Evolutionary conservation across 164 flowering plant genomes (phyloP).

Genomic region (Chimonanthus salicifolius): DNA sequence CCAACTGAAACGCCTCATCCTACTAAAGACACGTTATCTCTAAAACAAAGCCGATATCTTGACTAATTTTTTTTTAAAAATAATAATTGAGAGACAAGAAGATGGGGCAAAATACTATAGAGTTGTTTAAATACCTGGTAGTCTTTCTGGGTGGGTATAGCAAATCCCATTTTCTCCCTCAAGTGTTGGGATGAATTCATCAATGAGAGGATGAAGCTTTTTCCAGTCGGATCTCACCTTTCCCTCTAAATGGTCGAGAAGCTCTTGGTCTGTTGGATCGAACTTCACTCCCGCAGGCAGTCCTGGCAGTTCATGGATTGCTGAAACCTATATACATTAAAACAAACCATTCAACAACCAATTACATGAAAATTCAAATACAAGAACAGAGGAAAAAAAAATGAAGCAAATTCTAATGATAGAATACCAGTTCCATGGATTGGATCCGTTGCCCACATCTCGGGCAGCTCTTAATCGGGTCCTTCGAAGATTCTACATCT

Average conservation of each 20-base stretch:
- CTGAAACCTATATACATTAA: slow-evolving; percentile 18
- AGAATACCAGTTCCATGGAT: too few relatives aligned
- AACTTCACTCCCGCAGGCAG: slow-evolving; percentile 96
- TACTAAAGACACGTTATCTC: too few relatives aligned
- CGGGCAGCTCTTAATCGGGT: too few relatives aligned
- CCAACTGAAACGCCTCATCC: too few relatives aligned
- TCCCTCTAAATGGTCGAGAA: slow-evolving; percentile 76
- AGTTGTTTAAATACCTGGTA: slow-evolving; percentile 48
- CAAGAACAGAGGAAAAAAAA: too few relatives aligned
- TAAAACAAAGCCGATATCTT: too few relatives aligned
- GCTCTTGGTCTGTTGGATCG: slow-evolving; percentile 85
- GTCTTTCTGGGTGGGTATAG: slow-evolving; percentile 89
- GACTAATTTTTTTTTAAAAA: too few relatives aligned
- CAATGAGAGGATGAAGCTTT: slow-evolving; percentile 79
- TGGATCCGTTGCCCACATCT: too few relatives aligned
- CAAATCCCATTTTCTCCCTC: slow-evolving; percentile 91
- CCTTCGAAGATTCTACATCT: too few relatives aligned
- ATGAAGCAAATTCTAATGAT: too few relatives aligned
- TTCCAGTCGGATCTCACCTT: slow-evolving; percentile 45
- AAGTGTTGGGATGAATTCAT: slow-evolving; percentile 87
- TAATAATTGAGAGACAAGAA: not conserved
- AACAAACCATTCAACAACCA: not conserved
- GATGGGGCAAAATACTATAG: not conserved
- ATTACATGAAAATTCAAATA: too few relatives aligned
- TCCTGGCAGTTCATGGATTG: slow-evolving; percentile 69